A percentile compares a stretch with the other conserved stretches of the same genome.
Conservation (phyloP, 2,329 filamentous ascomycete genomes). For the Aspergillus viridinutans region DNA sequence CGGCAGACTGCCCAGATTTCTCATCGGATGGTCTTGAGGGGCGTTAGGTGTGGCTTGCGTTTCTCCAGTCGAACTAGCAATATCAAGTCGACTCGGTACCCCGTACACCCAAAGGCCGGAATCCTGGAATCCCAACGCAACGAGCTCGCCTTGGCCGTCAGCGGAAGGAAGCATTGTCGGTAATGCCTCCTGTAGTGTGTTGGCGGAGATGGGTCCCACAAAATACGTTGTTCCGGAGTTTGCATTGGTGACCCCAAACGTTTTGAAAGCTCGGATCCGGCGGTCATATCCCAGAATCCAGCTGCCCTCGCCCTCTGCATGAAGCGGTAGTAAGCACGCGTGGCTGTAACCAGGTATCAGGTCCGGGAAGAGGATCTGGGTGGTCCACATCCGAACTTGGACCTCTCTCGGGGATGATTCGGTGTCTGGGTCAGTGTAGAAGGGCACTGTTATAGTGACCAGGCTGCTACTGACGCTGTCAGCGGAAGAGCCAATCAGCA, state of each 20-base stretch:
- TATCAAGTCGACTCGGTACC: conserved; percentile 67
- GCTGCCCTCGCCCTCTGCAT: conserved; percentile 56
- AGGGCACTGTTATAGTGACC: conserved; percentile 73
- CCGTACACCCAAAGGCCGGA: conserved; percentile 76
- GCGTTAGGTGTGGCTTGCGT: neutral
- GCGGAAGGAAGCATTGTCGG: conserved; percentile 68
- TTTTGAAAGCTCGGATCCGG: conserved; percentile 72
- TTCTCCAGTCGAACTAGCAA: conserved; percentile 37
- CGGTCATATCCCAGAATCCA: conserved; percentile 78
- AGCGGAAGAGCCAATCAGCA: conserved; percentile 71
- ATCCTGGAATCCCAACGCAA: conserved; percentile 68
- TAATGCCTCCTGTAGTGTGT: conserved; percentile 53
- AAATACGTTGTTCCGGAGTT: conserved; percentile 76
- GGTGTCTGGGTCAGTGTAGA: conserved; percentile 58
- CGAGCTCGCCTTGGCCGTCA: conserved; percentile 65
- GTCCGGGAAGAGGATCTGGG: conserved; percentile 78
- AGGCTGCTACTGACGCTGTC: conserved; percentile 63
- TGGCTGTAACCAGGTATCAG: conserved; percentile 75
- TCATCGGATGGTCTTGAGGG: conserved; percentile 3
- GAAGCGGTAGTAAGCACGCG: conserved; percentile 59
- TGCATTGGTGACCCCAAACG: conserved; percentile 69
- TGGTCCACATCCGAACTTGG: conserved; percentile 75
- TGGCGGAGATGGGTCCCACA: conserved; percentile 56
- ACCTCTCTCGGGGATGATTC: conserved; percentile 54
- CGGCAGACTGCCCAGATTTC: conserved; percentile 2